phyloP scores from a whole-genome alignment of 176 grass and related monocot genomes.

The Otatea glauca region DNA sequence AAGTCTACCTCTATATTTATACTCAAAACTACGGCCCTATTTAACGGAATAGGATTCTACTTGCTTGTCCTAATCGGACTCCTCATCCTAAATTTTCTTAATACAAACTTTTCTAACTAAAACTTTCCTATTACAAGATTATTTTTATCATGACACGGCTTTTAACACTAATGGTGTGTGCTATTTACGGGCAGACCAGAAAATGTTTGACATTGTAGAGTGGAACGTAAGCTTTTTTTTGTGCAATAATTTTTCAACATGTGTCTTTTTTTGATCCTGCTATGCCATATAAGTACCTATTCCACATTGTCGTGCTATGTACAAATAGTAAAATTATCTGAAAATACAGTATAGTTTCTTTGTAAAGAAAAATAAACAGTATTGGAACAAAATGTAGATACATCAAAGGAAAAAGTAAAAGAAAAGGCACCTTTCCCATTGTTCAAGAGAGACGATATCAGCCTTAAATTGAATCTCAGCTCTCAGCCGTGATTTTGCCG shows the following conservation, averaged over 20 bases:
- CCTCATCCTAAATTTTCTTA: too few species aligned
- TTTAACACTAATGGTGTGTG: background rate
- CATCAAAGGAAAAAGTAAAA: slow-evolving; percentile 40
- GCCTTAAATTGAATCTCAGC: slow-evolving; percentile 91
- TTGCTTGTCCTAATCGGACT: too few species aligned
- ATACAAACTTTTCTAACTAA: too few species aligned
- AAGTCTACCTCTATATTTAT: too few species aligned
- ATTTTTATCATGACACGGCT: too few species aligned
- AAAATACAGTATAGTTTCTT: slow-evolving; percentile 22
- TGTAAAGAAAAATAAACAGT: background rate
- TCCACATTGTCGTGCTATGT: slow-evolving; percentile 24
- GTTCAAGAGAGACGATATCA: slow-evolving; percentile 84
- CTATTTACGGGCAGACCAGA: background rate
- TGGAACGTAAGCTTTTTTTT: background rate
- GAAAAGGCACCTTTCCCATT: slow-evolving; percentile 91
- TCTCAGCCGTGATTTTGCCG: slow-evolving; percentile 74
- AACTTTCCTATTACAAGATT: too few species aligned
- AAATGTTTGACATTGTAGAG: background rate
- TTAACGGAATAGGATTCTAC: too few species aligned
- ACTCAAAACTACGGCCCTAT: too few species aligned
- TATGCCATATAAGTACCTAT: background rate
- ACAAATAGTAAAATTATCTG: slow-evolving; percentile 25
- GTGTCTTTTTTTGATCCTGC: background rate
- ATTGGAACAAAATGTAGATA: slow-evolving; percentile 17
- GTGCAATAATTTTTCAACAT: background rate